Base-by-base conservation (phyloP, 495 filamentous ascomycete species). In the Podospora appendiculata region DNA sequence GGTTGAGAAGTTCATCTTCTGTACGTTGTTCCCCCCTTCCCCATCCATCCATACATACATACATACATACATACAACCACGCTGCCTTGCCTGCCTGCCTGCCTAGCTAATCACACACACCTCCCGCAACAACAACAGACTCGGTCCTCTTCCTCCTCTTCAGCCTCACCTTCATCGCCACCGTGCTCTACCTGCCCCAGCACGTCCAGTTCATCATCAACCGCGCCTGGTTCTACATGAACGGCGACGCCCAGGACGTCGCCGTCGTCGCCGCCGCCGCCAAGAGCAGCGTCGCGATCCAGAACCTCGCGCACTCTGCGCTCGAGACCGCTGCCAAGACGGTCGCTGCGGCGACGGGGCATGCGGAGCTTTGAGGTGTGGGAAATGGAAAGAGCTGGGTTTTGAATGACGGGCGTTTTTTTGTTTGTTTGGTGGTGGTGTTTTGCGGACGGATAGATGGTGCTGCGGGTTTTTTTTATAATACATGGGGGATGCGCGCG, bases 201-300 rank as follows among this genome's bases (percentile, higher is more conserved):
- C 93, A 97, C 67, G 67, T 97, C 60, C 72, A 80, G 56, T 79
- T 82, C 55, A 84, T 98, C 60, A 78, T 85, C 58, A 78, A 78
- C 59, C 84, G 92, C 62, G 81, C 90, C 32, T 95, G 89, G 83
- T 98, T 95, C 73, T 98, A 98, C 77, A 89, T 89, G 59, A 84
- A 81, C 52, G 89, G 91, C 60, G 86, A 88, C 50, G 63, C 65
- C 34, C 60, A 58, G 35, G 57, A 67, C 17, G 66, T 63, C n/a
- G 49, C 64, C 3, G 65, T 56, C 32, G 63, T 57, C 8, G 47
- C 41, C 60, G 47, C 32, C 4, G 18, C 14, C 11, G 13, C 34
- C 1, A 14, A 34, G 19, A 50, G 40, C 14, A 47, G 40, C 10
- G 14, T 16, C 5, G 25, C 16, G 45, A 34, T 11, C 4, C 14